Percentiles rank a stretch among this genome's conserved stretches.
phyloP scores from a whole-genome alignment of 805 yeast genomes.

The Cephaloascus albidus region DNA sequence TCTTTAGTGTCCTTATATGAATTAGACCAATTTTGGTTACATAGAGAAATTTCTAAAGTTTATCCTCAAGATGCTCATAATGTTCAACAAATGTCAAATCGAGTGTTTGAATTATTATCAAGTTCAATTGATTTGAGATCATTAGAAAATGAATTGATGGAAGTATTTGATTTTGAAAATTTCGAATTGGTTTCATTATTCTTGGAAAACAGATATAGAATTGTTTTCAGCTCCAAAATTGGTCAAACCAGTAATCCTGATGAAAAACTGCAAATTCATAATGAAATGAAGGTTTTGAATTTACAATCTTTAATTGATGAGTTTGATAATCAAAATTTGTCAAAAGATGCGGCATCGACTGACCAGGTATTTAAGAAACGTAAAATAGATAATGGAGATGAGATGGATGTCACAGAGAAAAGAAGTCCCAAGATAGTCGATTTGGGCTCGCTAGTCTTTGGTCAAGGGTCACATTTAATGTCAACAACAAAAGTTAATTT shows the following conservation, averaged over 20 bases:
- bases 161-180: constrained; percentile 41
- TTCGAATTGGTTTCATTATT: constrained; percentile 39
- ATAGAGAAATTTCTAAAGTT: constrained; percentile 33
- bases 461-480: constrained; percentile 64
- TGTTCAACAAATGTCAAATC: constrained; percentile 26
- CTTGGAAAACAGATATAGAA: constrained; percentile 36
- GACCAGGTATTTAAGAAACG: constrained; percentile 5
- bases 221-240: constrained; percentile 48
- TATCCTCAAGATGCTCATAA: constrained; percentile 25
- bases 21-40: constrained; percentile 39
- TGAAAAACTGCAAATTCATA: constrained; percentile 22
- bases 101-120: constrained; percentile 25
- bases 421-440: constrained; percentile 50
- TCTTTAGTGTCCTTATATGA: constrained; percentile 6
- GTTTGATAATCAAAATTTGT: constrained; percentile 7
- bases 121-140: constrained; percentile 24
- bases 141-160: constrained; percentile 46
- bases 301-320: constrained; percentile 31
- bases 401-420: background rate
- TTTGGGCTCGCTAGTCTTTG: constrained; percentile 53
- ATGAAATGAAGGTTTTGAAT: constrained; percentile 35
- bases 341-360: constrained; percentile 2
- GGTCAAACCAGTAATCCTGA: constrained; percentile 18
- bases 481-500: constrained; percentile 58
- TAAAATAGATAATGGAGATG: background rate